Evolutionary conservation across 192 early-diverging fungal genomes (phyloP).

Genomic region (Linnemannia hyalina): DNA sequence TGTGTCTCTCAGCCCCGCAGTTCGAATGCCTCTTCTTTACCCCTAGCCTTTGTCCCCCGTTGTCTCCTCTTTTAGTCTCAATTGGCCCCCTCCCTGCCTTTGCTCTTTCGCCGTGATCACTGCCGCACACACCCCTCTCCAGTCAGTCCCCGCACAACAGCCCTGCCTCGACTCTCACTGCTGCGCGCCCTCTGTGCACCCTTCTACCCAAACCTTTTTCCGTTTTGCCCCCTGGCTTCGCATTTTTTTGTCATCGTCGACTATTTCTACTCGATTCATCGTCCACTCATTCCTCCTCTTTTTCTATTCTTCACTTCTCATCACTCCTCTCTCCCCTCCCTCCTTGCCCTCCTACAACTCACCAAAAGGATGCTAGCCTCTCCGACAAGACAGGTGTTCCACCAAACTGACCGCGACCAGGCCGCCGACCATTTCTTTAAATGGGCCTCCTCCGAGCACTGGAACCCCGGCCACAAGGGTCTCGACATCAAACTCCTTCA

Average conservation of each 20-base stretch:
- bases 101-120: no score
- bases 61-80: no score
- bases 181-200: no score
- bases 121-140: no score
- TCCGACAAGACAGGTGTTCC: not conserved
- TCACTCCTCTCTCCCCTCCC: not conserved
- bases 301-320: not conserved
- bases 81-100: no score
- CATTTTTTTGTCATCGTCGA: no score
- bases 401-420: slow-evolving; percentile 7
- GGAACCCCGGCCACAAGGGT: slow-evolving; percentile 31
- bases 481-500: slow-evolving; percentile 15
- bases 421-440: slow-evolving; percentile 10
- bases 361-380: not conserved
- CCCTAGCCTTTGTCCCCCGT: no score
- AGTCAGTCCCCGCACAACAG: no score
- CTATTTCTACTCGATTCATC: not conserved
- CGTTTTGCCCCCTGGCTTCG: no score
- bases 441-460: slow-evolving; percentile 5
- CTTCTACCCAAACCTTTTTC: not conserved
- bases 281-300: not conserved
- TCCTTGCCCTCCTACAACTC: not conserved
- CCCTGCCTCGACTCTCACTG: no score
- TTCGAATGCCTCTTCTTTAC: no score
- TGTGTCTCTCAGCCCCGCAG: no score